phyloP scores from a whole-genome alignment of 352 stramenopile genomes.

The Aphanomyces stellatus region DNA sequence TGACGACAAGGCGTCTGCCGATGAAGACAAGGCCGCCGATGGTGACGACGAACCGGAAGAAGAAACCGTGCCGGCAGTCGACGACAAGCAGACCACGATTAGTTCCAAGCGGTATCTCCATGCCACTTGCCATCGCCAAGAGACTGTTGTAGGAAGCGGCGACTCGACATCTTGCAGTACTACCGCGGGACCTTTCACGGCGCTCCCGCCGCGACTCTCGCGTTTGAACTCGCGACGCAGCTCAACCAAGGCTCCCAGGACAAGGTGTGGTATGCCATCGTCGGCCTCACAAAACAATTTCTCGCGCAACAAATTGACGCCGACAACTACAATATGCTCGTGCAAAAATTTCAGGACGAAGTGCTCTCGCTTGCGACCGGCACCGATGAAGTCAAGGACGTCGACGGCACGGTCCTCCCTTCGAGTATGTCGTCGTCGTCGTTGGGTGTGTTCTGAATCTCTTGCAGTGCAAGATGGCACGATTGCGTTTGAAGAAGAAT shows the following conservation, averaged over 20 bases:
- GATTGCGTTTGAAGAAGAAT: slow-evolving; percentile 88
- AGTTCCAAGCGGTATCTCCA: slow-evolving; percentile 1
- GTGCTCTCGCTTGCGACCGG: slow-evolving; percentile 44
- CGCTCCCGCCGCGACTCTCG: slow-evolving; percentile 58
- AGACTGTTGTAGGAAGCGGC: slow-evolving; percentile 30
- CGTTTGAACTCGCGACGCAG: slow-evolving; percentile 74
- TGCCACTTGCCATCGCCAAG: not conserved
- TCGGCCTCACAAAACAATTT: slow-evolving; percentile 95
- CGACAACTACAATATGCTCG: slow-evolving; percentile 87
- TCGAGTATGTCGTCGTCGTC: not conserved
- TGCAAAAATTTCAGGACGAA: slow-evolving; percentile 86
- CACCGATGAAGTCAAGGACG: slow-evolving; percentile 14
- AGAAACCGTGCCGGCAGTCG: not conserved
- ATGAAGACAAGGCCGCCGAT: not conserved
- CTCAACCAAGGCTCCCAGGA: slow-evolving; percentile 82
- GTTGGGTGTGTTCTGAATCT: not conserved
- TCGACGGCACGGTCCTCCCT: slow-evolving; percentile 15
- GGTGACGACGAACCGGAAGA: slow-evolving; percentile 1
- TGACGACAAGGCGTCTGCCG: slow-evolving; percentile 22
- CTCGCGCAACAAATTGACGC: slow-evolving; percentile 89
- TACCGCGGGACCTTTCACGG: slow-evolving; percentile 90
- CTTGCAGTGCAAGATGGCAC: slow-evolving; percentile 45
- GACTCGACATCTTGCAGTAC: slow-evolving; percentile 84
- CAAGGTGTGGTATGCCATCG: slow-evolving; percentile 95
- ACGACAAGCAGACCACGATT: not conserved